Evolutionary conservation across 306 rosid species (phyloP), one percentile per base, ranked within the genome.

Genomic region (Macrotyloma uniflorum): DNA sequence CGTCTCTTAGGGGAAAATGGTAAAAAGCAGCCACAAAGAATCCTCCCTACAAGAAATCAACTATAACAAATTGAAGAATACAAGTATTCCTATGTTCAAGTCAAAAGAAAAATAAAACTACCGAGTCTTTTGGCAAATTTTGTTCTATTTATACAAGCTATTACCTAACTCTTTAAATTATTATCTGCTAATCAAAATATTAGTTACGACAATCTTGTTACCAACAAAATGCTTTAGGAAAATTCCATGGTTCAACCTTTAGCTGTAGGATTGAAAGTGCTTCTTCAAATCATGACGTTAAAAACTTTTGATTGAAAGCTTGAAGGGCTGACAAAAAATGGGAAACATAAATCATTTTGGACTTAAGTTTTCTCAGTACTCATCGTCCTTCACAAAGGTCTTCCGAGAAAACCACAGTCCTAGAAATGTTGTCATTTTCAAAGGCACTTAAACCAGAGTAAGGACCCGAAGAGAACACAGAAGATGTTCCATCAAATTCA

Each of bases 351-450:
- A 26, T 12, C 6, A 15, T 30, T 12, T 43, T 55, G 51, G 61
- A 58, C 76, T 54, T 57, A 20, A 49, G 33, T 16, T 42, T 77
- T 54, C 75, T 35, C 36, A 28, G 61, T 15, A 79, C 74, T 93
- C 87, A 96, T 55, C 99, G 83, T 79, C 99, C 99, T 88, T 93
- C 99, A 18, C 91, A 97, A 79, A 96, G 99, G 86, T 96, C 99
- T 89, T 96, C 99, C 15, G 98, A 96, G 89, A 90, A 96, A 74
- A 95, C 87, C 19, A 81, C 97, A 2, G 98, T 88, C 77, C 96
- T 87, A 28, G 98, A 87, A 77, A 86, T 69, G 79, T 87, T 90
- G 59, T 93, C 99, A 58, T 90, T 84, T 32, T 96, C 99, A 61
- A 91, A 91, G 77, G 84, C 85, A 32, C 96, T 96, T 62, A 93